Evolutionary conservation across 1,139 yeast species (phyloP).

Genomic region (Kodamaea plutei): DNA sequence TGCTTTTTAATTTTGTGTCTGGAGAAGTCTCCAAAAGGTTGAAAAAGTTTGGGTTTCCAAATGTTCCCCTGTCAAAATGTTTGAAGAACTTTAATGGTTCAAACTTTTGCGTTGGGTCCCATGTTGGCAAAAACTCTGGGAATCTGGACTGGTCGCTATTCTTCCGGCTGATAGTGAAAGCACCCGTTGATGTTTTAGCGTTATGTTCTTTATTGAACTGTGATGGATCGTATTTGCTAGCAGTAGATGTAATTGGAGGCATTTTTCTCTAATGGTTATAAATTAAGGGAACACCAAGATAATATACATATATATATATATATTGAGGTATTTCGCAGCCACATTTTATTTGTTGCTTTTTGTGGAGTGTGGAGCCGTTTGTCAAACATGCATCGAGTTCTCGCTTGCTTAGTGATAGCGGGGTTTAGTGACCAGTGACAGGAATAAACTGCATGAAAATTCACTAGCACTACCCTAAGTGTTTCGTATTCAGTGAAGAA

Average conservation of each 20-base stretch:
- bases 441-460: too few species aligned
- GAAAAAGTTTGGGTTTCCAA: conserved; percentile 16
- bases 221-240: conserved; percentile 24
- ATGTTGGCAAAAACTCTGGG: conserved; percentile 26
- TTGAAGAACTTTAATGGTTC: conserved; percentile 21
- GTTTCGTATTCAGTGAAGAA: too few species aligned
- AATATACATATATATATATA: not conserved
- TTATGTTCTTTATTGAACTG: conserved; percentile 28
- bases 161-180: conserved; percentile 21
- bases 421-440: too few species aligned
- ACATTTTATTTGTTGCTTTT: conserved; percentile 1
- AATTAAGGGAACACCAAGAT: too few species aligned
- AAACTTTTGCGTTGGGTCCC: conserved; percentile 27
- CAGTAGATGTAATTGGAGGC: conserved; percentile 11
- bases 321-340: conserved; percentile 6
- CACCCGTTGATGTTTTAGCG: conserved; percentile 21
- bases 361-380: too few species aligned
- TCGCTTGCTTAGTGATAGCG: too few species aligned
- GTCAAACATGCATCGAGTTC: too few species aligned
- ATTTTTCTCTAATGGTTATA: too few species aligned
- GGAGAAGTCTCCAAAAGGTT: conserved; percentile 16
- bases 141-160: conserved; percentile 19
- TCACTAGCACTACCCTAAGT: too few species aligned
- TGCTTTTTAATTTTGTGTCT: conserved; percentile 8
- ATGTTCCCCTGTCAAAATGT: conserved; percentile 21